phyloP scores from a whole-genome alignment of 2,329 filamentous ascomycete species.

The Talaromyces albobiverticillius region DNA sequence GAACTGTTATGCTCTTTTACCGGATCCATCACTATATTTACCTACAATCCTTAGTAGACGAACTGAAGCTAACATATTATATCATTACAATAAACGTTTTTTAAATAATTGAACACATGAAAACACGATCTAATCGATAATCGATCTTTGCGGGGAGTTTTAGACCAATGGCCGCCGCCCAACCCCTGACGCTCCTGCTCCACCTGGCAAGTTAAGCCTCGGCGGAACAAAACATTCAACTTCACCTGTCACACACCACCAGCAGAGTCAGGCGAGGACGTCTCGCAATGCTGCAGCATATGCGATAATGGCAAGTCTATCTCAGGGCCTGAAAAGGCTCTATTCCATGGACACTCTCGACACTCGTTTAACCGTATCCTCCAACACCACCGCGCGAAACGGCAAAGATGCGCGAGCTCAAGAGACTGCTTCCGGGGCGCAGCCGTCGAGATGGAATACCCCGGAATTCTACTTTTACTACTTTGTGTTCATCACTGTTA shows the following conservation, averaged over 20 bases:
- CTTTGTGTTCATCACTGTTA: constrained; percentile 59
- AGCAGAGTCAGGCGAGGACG: neutral
- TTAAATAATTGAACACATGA: too few relatives aligned
- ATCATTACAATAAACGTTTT: too few relatives aligned
- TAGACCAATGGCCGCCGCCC: neutral
- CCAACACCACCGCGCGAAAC: constrained; percentile 57
- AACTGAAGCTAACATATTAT: too few relatives aligned
- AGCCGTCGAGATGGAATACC: constrained; percentile 76
- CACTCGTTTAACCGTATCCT: constrained; percentile 68
- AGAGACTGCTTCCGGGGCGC: constrained; percentile 45
- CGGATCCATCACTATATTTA: too few relatives aligned
- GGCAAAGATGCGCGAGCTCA: constrained; percentile 34
- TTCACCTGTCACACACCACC: neutral
- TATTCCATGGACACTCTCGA: constrained; percentile 68
- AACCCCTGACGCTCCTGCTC: neutral
- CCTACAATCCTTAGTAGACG: too few relatives aligned
- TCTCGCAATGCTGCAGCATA: constrained; percentile 25
- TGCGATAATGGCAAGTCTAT: constrained; percentile 42
- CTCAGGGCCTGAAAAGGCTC: constrained; percentile 51
- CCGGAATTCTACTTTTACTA: constrained; percentile 84
- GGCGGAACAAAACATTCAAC: neutral
- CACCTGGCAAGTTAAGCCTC: neutral
- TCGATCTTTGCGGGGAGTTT: neutral
- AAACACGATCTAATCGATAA: neutral
- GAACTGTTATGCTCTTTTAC: too few relatives aligned